Evolutionary conservation across 78 protist genomes (phyloP).

Genomic region (Paratrimastix pyriformis): DNA sequence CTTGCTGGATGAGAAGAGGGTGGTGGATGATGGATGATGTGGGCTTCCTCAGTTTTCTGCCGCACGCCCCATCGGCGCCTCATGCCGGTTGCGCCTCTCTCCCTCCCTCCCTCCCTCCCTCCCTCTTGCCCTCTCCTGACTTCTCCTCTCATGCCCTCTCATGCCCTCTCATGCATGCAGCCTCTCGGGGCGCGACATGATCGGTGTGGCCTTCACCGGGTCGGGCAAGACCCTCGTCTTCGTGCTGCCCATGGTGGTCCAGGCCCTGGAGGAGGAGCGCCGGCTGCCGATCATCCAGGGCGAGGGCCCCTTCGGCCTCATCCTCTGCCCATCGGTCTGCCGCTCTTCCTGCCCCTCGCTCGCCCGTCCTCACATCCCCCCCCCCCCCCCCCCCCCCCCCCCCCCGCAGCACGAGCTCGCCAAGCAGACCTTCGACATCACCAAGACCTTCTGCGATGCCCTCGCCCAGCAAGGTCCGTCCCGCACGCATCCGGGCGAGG

Average conservation of each 20-base stretch:
- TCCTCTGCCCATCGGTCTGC: conserved; percentile 67
- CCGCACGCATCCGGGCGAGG: too few relatives aligned
- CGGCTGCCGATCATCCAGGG: conserved; percentile 57
- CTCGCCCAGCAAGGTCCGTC: conserved; percentile 16
- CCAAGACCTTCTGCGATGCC: conserved; percentile 27
- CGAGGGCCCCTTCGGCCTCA: conserved; percentile 85
- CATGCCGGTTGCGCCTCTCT: too few relatives aligned
- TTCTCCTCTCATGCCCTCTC: too few relatives aligned
- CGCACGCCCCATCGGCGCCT: too few relatives aligned
- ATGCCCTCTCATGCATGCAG: too few relatives aligned
- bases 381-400: not conserved
- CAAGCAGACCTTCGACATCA: conserved; percentile 69
- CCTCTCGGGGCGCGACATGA: conserved; percentile 83
- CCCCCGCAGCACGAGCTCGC: conserved; percentile 73
- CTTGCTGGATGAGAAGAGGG: too few relatives aligned
- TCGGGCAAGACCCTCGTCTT: conserved; percentile 92
- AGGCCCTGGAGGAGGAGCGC: conserved; percentile 71
- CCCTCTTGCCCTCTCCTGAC: not conserved
- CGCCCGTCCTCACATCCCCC: not conserved
- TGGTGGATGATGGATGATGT: too few relatives aligned
- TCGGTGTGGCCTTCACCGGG: conserved; percentile 95
- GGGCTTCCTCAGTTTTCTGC: too few relatives aligned
- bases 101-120: not conserved
- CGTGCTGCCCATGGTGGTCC: conserved; percentile 71
- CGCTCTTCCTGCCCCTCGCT: not conserved